Evolutionary conservation across 2,329 filamentous ascomycete species (phyloP).

Genomic region (Neofusicoccum cordaticola): DNA sequence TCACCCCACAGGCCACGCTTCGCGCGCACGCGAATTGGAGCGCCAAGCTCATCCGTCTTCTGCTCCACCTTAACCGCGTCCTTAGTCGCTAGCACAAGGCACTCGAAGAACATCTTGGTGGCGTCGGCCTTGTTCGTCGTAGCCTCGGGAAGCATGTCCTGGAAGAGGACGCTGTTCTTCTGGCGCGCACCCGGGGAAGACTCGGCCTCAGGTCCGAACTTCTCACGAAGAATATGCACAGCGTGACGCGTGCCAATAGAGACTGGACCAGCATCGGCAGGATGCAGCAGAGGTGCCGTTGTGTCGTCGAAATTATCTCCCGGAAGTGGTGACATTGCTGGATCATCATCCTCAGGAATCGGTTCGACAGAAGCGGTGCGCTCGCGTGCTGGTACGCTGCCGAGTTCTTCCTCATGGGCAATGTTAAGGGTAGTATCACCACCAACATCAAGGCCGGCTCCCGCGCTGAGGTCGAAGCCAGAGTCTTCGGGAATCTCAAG

Average conservation of each 20-base stretch:
- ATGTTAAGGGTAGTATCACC: slow-evolving; percentile 29
- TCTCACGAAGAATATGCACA: slow-evolving; percentile 87
- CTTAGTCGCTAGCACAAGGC: slow-evolving; percentile 92
- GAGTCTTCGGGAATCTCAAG: slow-evolving; percentile 56
- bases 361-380: slow-evolving; percentile 11
- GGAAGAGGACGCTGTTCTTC: slow-evolving; percentile 78
- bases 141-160: slow-evolving; percentile 80
- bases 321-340: slow-evolving; percentile 34
- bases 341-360: slow-evolving; percentile 29
- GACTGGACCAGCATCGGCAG: slow-evolving; percentile 79
- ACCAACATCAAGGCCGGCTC: slow-evolving; percentile 42
- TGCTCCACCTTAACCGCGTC: slow-evolving; percentile 98
- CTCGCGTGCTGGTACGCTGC: background rate
- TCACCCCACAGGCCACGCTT: slow-evolving; percentile 96
- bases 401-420: slow-evolving; percentile 20
- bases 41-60: slow-evolving; percentile 67
- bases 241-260: slow-evolving; percentile 92
- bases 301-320: slow-evolving; percentile 76
- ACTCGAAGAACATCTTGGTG: slow-evolving; percentile 99
- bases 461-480: slow-evolving; percentile 31
- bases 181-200: slow-evolving; percentile 67
- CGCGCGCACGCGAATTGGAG: slow-evolving; percentile 76
- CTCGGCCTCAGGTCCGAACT: slow-evolving; percentile 73
- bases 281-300: slow-evolving; percentile 70
- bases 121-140: slow-evolving; percentile 83